Conservation (phyloP, 306 rosid genomes). For the barrel medic (Medicago truncatula) region DNA sequence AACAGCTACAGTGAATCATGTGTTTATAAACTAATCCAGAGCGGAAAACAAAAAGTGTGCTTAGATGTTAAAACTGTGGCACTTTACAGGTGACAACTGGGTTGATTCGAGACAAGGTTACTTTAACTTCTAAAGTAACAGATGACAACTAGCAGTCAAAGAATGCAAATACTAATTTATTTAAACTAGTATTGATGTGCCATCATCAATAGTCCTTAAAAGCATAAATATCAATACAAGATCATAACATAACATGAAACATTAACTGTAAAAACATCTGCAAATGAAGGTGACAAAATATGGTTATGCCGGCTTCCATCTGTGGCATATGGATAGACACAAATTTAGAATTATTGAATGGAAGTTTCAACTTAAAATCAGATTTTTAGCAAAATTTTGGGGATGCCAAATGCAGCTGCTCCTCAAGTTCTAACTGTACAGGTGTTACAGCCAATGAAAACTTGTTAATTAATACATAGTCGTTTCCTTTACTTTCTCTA, state of each 20-base stretch:
- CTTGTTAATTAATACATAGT: slow-evolving; percentile 8
- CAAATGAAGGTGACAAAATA: slow-evolving; percentile 32
- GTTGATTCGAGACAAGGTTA: slow-evolving; percentile 10
- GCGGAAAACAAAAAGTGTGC: slow-evolving; percentile 19
- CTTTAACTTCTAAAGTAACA: slow-evolving; percentile 25
- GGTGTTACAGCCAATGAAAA: slow-evolving; percentile 4
- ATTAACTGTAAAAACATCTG: slow-evolving; percentile 16
- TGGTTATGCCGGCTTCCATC: slow-evolving; percentile 31
- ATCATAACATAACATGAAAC: not conserved
- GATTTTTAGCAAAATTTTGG: slow-evolving; percentile 18
- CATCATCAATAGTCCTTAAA: not conserved
- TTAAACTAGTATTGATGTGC: not conserved
- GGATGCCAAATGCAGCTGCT: slow-evolving; percentile 35
- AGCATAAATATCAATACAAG: slow-evolving; percentile 25
- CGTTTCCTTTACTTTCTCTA: slow-evolving; percentile 10
- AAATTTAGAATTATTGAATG: slow-evolving; percentile 6
- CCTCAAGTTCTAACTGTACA: slow-evolving; percentile 23
- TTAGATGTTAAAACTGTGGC: slow-evolving; percentile 30
- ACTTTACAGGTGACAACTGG: slow-evolving; percentile 11
- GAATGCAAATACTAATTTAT: slow-evolving; percentile 17
- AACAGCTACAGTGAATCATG: slow-evolving; percentile 22
- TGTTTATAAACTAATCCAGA: slow-evolving; percentile 16
- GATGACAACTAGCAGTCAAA: slow-evolving; percentile 26
- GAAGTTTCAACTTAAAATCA: slow-evolving; percentile 21
- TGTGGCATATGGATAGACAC: slow-evolving; percentile 17